These are phyloP conservation scores for Blastobotrys proliferans DNA, from an alignment of 1,139 yeast species.

Conservation along the genomic window DNA sequence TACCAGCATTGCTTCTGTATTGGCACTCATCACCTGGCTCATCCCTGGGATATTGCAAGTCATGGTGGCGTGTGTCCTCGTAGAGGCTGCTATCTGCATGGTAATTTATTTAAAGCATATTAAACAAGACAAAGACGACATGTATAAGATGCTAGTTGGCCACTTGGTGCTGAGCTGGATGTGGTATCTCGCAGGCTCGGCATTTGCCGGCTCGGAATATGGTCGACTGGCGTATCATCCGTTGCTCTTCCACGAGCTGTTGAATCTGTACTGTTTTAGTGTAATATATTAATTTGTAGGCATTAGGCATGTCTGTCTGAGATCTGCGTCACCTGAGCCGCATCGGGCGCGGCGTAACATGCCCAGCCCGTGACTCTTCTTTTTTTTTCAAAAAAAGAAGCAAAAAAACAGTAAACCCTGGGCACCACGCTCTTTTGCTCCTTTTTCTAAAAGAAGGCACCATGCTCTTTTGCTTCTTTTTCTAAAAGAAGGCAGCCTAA, in stretches of 20 bases:
- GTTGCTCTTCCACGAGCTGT: constrained; percentile 8
- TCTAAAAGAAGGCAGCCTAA: too few species aligned
- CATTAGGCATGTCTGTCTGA: too few species aligned
- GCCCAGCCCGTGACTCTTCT: too few species aligned
- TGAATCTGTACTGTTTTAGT: constrained; percentile 9
- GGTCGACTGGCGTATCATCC: constrained; percentile 4
- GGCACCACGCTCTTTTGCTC: too few species aligned
- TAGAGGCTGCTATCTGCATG: constrained; percentile 2
- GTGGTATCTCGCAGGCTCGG: constrained; percentile 4
- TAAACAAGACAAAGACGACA: neutral
- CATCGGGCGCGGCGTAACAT: too few species aligned
- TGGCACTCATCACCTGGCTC: constrained; percentile 4
- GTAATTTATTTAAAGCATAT: neutral
- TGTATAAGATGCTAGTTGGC: neutral
- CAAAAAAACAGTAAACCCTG: too few species aligned
- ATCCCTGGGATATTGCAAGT: constrained; percentile 6
- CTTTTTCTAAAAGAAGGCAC: too few species aligned
- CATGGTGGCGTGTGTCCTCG: constrained; percentile 1
- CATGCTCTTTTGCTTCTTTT: too few species aligned
- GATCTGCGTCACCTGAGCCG: too few species aligned
- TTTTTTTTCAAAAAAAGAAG: too few species aligned
- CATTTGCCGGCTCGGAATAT: neutral
- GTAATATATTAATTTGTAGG: neutral
- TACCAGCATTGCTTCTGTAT: constrained; percentile 5
- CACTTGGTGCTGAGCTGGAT: constrained; percentile 3